Percentiles rank a stretch among this genome's conserved stretches.
Evolutionary conservation across 2,329 filamentous ascomycete species (phyloP).

Genomic region (Paramyrothecium sp.): DNA sequence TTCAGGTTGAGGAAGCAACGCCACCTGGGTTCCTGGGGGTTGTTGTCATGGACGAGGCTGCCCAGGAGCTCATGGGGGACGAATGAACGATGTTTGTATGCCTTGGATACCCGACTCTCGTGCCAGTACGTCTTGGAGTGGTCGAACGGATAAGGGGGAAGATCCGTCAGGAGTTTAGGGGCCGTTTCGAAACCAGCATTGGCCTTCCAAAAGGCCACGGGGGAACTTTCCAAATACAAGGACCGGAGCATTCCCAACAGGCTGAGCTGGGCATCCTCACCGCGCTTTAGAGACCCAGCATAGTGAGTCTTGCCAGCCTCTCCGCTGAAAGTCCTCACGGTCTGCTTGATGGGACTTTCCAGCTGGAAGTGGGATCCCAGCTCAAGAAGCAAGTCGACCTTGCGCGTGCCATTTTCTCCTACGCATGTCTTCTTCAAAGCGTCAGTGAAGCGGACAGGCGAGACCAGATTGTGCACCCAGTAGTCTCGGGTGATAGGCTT

Average conservation of each 20-base stretch:
- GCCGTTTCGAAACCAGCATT: background rate
- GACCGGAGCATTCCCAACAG: slow-evolving; percentile 12
- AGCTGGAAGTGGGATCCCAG: slow-evolving; percentile 25
- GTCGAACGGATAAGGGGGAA: slow-evolving; percentile 25
- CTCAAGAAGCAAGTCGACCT: slow-evolving; percentile 14
- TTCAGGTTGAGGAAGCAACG: slow-evolving; percentile 33
- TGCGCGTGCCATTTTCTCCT: background rate
- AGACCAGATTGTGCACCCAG: slow-evolving; percentile 3
- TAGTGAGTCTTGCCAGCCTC: slow-evolving; percentile 5
- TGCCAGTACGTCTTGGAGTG: slow-evolving; percentile 32
- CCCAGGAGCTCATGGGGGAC: slow-evolving; percentile 27
- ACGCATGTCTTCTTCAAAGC: background rate
- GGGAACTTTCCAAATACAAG: slow-evolving; percentile 11
- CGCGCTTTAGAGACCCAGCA: slow-evolving; percentile 14
- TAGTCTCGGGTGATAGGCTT: background rate
- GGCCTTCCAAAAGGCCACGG: slow-evolving; percentile 8
- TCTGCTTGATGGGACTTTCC: slow-evolving; percentile 19
- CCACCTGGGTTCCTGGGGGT: slow-evolving; percentile 34
- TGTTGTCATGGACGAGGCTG: slow-evolving; percentile 21
- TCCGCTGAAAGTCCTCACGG: slow-evolving; percentile 6
- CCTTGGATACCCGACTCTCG: slow-evolving; percentile 27
- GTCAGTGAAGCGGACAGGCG: background rate
- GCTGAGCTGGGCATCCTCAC: slow-evolving; percentile 5
- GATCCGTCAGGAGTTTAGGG: slow-evolving; percentile 32
- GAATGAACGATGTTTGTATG: slow-evolving; percentile 13